phyloP scores from a whole-genome alignment of 495 filamentous ascomycete genomes.

The Bacidia rubella region DNA sequence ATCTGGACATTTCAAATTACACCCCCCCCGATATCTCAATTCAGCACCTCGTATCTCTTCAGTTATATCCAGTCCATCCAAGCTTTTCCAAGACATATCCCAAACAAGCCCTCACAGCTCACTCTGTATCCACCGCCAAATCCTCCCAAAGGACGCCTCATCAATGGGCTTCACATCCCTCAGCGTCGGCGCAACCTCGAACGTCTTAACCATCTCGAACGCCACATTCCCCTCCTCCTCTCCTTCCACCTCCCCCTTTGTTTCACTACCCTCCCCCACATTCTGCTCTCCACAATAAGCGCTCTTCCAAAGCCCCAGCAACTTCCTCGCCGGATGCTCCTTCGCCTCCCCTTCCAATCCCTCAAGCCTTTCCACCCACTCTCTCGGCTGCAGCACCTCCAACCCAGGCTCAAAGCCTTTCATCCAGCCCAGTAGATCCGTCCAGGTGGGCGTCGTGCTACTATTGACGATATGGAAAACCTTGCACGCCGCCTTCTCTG shows the following conservation, averaged over 20 bases:
- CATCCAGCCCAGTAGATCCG: slow-evolving; percentile 31
- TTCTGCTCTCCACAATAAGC: slow-evolving; percentile 18
- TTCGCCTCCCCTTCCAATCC: slow-evolving; percentile 13
- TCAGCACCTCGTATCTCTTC: too few species aligned
- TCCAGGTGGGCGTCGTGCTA: slow-evolving; percentile 29
- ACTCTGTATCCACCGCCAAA: slow-evolving; percentile 32
- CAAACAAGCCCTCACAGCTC: background rate
- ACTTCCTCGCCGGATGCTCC: slow-evolving; percentile 26
- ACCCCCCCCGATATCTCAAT: too few species aligned
- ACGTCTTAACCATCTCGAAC: slow-evolving; percentile 26
- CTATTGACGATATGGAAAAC: slow-evolving; percentile 41
- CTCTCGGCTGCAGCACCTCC: slow-evolving; percentile 23
- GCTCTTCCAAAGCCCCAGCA: slow-evolving; percentile 36
- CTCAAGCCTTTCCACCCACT: slow-evolving; percentile 33
- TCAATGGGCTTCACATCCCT: slow-evolving; percentile 24
- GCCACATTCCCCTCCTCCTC: slow-evolving; percentile 5
- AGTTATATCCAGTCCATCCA: too few species aligned
- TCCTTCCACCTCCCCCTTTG: slow-evolving; percentile 2
- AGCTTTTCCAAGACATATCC: background rate
- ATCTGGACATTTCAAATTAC: too few species aligned
- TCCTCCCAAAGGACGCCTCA: slow-evolving; percentile 26
- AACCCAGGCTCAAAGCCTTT: slow-evolving; percentile 21
- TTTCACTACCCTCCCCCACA: slow-evolving; percentile 4
- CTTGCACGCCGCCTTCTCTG: background rate
- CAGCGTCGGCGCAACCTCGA: slow-evolving; percentile 21